These are phyloP conservation scores for Parathielavia appendiculata DNA, from an alignment of 495 filamentous ascomycete genomes.

Conservation along the genomic window DNA sequence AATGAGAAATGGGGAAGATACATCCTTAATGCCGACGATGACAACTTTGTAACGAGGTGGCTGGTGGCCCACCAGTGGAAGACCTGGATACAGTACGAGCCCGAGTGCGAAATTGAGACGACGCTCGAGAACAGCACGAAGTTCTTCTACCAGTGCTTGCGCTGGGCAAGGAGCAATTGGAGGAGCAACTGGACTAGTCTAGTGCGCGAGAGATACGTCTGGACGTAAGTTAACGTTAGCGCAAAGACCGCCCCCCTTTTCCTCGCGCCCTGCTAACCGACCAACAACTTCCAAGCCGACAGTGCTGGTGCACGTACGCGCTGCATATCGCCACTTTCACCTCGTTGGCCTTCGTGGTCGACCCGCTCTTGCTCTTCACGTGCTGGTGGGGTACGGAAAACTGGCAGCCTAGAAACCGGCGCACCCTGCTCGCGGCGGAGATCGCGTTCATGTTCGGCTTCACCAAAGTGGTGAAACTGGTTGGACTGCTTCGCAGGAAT, in stretches of 20 bases:
- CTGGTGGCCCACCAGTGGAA: constrained; percentile 70
- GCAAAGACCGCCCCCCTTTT: neutral
- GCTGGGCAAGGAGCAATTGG: constrained; percentile 81
- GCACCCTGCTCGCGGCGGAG: constrained; percentile 47
- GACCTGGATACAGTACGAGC: constrained; percentile 71
- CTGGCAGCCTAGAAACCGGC: constrained; percentile 39
- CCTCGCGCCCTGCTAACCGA: constrained; percentile 4
- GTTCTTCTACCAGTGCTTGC: constrained; percentile 71
- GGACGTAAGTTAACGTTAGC: constrained; percentile 51
- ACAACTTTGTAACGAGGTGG: constrained; percentile 81
- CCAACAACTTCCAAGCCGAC: constrained; percentile 45
- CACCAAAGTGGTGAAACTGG: constrained; percentile 71
- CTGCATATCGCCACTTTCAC: constrained; percentile 70
- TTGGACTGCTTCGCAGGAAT: constrained; percentile 67
- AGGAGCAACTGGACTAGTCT: constrained; percentile 75
- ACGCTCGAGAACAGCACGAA: constrained; percentile 68
- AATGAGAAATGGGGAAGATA: constrained; percentile 68
- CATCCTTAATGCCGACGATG: constrained; percentile 75
- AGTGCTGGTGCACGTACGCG: constrained; percentile 72
- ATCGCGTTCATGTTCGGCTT: constrained; percentile 48
- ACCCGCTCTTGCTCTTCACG: constrained; percentile 56
- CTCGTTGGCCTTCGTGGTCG: constrained; percentile 61
- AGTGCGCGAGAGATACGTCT: constrained; percentile 62
- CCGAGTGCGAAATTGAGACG: constrained; percentile 67
- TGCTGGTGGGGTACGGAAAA: constrained; percentile 46